Percentiles rank a stretch among this genome's conserved stretches.
Conservation (phyloP, 495 filamentous ascomycete genomes). For the Aspergillus coremiiformis region DNA sequence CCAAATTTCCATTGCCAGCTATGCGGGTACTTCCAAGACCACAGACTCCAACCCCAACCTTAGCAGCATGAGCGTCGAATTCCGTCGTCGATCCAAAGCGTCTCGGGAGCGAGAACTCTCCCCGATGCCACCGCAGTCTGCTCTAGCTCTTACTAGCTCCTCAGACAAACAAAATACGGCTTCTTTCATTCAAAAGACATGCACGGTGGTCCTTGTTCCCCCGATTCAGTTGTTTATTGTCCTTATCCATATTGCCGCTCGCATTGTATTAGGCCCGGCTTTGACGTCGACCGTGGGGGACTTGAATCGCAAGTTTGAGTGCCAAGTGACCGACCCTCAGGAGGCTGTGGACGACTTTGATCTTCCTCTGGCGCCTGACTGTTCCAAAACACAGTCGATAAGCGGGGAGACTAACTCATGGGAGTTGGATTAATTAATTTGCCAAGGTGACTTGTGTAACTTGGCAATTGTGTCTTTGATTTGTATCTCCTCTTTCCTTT, state of each 20-base stretch:
- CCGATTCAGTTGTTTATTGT: conserved; percentile 66
- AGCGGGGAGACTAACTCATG: conserved; percentile 25
- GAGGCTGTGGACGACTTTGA: conserved; percentile 36
- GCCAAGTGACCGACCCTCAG: conserved; percentile 8
- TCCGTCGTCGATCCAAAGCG: conserved; percentile 45
- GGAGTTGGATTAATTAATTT: conserved; percentile 23
- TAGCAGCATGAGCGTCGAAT: conserved; percentile 41
- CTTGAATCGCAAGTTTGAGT: conserved; percentile 14
- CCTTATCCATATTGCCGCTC: conserved; percentile 72
- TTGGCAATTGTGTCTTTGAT: conserved; percentile 7
- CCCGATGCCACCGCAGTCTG: conserved; percentile 59
- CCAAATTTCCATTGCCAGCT: not conserved
- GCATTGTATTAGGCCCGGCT: conserved; percentile 53
- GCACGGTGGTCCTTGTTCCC: conserved; percentile 64
- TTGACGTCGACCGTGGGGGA: conserved; percentile 15
- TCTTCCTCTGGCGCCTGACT: conserved; percentile 33
- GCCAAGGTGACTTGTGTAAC: not conserved
- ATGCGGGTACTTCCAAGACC: not conserved
- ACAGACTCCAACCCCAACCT: conserved; percentile 32
- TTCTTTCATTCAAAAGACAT: conserved; percentile 66
- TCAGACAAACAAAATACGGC: conserved; percentile 48
- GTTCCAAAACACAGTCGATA: conserved; percentile 17
- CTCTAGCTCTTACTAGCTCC: conserved; percentile 48
- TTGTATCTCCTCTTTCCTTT: not conserved
- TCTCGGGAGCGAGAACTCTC: conserved; percentile 58